Evolutionary conservation across 148 eudicot genomes (phyloP).

Genomic region (Arbutus unedo): DNA sequence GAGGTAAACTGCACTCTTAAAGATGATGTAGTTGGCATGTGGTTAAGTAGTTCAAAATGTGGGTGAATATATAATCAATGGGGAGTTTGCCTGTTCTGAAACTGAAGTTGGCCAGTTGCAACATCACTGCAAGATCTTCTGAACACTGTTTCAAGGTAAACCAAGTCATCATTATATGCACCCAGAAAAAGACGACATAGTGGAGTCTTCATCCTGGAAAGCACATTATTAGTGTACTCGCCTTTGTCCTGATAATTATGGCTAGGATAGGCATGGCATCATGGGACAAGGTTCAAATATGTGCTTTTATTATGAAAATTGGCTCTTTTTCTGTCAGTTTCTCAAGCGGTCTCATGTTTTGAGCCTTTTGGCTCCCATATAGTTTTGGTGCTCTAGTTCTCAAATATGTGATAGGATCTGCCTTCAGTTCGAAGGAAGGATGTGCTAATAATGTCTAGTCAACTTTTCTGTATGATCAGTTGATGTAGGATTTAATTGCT

Average conservation of each 20-base stretch:
- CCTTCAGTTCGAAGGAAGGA: neutral
- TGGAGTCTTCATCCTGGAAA: no score
- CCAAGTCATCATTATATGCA: no score
- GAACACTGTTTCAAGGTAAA: no score
- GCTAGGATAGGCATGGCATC: neutral
- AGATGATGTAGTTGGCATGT: neutral
- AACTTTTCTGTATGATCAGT: neutral
- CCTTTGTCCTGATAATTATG: neutral
- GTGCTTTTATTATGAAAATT: neutral
- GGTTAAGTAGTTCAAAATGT: neutral
- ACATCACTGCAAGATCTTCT: no score
- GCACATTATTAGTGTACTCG: neutral
- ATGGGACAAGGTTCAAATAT: neutral
- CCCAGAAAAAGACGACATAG: no score
- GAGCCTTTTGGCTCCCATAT: neutral
- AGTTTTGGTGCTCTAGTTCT: constrained; percentile 5
- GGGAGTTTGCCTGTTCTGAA: neutral
- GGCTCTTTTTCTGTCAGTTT: neutral
- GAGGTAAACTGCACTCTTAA: neutral
- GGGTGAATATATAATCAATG: neutral
- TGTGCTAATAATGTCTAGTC: neutral
- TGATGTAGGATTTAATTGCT: neutral
- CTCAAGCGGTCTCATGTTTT: neutral
- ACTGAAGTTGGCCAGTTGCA: neutral
- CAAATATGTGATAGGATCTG: neutral